Conservation (phyloP, 495 filamentous ascomycete species). For the Aspergillus haitiensis region DNA sequence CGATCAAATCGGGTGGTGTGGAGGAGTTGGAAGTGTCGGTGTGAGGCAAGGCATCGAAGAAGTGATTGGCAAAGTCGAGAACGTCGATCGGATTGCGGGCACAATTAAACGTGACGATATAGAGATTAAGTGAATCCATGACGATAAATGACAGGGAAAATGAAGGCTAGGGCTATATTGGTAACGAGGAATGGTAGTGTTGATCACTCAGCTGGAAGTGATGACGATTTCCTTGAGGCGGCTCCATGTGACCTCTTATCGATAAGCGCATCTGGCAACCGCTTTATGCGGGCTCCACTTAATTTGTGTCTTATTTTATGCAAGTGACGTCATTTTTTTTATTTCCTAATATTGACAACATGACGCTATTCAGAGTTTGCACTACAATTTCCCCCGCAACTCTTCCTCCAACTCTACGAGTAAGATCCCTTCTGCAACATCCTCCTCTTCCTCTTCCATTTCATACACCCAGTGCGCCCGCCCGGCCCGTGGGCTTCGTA, state of each 20-base stretch:
- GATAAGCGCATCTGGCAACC: too few species aligned
- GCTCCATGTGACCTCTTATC: too few species aligned
- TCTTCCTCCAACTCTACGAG: slow-evolving; percentile 52
- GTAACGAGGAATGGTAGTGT: not conserved
- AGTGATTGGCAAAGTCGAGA: slow-evolving; percentile 63
- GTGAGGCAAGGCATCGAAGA: slow-evolving; percentile 67
- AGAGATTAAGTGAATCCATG: slow-evolving; percentile 57
- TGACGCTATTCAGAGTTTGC: not conserved
- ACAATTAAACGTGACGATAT: slow-evolving; percentile 90
- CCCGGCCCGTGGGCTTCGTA: slow-evolving; percentile 51
- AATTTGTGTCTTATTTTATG: too few species aligned
- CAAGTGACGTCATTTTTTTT: not conserved
- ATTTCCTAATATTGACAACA: not conserved
- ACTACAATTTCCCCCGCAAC: slow-evolving; percentile 33
- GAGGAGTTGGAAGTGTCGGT: slow-evolving; percentile 32
- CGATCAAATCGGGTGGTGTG: slow-evolving; percentile 64
- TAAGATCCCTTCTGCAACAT: slow-evolving; percentile 59
- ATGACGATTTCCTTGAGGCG: too few species aligned
- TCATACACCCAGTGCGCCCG: slow-evolving; percentile 56
- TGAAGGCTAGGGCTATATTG: not conserved
- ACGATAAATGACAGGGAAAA: slow-evolving; percentile 3
- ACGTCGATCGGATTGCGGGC: slow-evolving; percentile 65
- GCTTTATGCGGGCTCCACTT: too few species aligned
- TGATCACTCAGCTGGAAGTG: too few species aligned
- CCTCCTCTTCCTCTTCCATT: slow-evolving; percentile 57